Evolutionary conservation across 2,329 filamentous ascomycete genomes (phyloP), one percentile per base, ranked within the genome.

Genomic region (Fonsecaea nubica): DNA sequence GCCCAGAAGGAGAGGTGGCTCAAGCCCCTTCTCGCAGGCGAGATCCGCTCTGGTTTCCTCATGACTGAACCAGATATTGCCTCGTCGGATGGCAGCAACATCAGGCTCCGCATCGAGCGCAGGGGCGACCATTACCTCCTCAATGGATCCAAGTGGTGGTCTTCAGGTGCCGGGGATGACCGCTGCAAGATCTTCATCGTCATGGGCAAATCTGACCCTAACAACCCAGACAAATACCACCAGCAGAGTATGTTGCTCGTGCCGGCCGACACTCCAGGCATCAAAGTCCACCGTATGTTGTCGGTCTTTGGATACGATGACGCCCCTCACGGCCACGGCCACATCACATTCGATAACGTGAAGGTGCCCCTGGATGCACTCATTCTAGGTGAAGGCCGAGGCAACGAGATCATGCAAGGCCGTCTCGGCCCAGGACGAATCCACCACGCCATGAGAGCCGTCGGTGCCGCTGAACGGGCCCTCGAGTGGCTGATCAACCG

Each of bases 101-200:
- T 97, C 72, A 85, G 93, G 80, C 83, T 99, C 77, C 86, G 85
- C 66, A 97, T 99, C 77, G 86, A 83, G 72, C 88, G 87, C 65
- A 92, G 97, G 71, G 94, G 93, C 12, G 88, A 95, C 75, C 88
- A 95, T 74, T 97, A 95, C 76, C 88, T 98, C 18, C 85, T 99
- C 62, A 97, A 98, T 76, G 95, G 93, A 58, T 87, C 88, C 87
- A 99, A 99, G 92, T 99, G 95, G 95, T 99, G 95, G 95, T 96
- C 92, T 25, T 96, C 92, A 70, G 95, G 95, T 71, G 93, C 93
- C 25, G 95, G 95, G 65, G 95, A 99, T 81, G 91, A 90, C 65
- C 87, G 94, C 74, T 99, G 95, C 84, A 86, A 91, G 79, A 84
- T 99, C 77, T 98, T 97, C 82, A 89, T 99, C 69, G 93, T 97